Base-by-base conservation (phyloP, 164 flowering plant genomes). In the Nymphaea thermarum region DNA sequence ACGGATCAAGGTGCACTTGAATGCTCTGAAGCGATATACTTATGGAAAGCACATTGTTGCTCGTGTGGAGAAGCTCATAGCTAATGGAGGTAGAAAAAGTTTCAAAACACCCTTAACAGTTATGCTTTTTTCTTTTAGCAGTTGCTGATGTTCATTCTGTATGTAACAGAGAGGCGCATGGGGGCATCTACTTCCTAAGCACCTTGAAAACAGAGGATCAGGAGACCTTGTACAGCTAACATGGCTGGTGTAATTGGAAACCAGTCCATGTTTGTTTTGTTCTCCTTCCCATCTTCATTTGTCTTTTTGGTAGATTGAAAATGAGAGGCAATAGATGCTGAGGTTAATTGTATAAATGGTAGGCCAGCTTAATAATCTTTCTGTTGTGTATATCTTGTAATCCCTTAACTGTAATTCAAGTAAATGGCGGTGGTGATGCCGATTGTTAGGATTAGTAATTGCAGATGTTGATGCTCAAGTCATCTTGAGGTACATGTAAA, bases 11-110 rank as follows among this genome's bases (percentile, higher is more conserved):
- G 90, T 83, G 68, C 98, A 91, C 75, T 73, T 91, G 73, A 82
- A 71, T 82, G 76, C 90, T 68, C 72, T 87, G 73, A 88, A 89
- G 86, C 83, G 71, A 73, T 91, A 84, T 71, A 91, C 96, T 25
- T 89, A 87, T 51, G 98, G 93, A 4, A 89, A 89, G 74, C 96
- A 91, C 70, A 87, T 91, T 70, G 98, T 89, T 63, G 80, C 96
- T 15, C 96, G 97, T 42, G 88, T 91, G 8, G 96, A 91, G 76
- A 86, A 91, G 83, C 93, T 91, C 69, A 70, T 89, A 43, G 71
- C 90, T 6, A 71, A 90, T 5, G 98, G 96, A 82, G 98, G 95
- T 91, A 44, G 78, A 10, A 60, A 59, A 43, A 3, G 6, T 68
- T 44, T 53, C 42, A 41, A 36, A 63, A 42, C 63, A 60, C 15